phyloP scores from a whole-genome alignment of 495 filamentous ascomycete species.

The Penicillium macrosclerotiorum region DNA sequence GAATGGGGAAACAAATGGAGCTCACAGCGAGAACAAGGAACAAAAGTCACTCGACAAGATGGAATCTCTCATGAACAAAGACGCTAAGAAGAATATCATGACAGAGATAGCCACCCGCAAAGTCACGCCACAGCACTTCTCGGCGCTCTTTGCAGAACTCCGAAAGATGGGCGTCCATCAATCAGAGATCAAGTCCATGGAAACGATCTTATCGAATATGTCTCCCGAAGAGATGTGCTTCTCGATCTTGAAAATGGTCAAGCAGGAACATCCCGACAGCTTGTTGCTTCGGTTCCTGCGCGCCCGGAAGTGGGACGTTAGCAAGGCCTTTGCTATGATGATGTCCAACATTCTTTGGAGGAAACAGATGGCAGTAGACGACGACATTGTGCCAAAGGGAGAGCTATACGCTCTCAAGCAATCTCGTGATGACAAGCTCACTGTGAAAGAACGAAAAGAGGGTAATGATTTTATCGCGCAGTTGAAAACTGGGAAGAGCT shows the following conservation, averaged over 20 bases:
- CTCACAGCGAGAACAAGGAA: slow-evolving; percentile 1
- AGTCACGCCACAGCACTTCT: slow-evolving; percentile 13
- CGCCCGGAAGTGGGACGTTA: slow-evolving; percentile 87
- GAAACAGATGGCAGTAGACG: slow-evolving; percentile 73
- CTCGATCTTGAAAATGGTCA: slow-evolving; percentile 24
- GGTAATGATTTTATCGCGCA: slow-evolving; percentile 77
- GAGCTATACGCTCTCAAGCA: slow-evolving; percentile 61
- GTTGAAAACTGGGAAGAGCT: slow-evolving; percentile 81
- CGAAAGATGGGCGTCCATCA: slow-evolving; percentile 20
- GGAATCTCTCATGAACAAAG: slow-evolving; percentile 14
- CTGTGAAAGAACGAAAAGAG: slow-evolving; percentile 53
- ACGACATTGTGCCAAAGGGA: slow-evolving; percentile 70
- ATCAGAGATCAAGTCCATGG: slow-evolving; percentile 23
- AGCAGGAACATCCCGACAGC: slow-evolving; percentile 66
- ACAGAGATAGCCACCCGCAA: slow-evolving; percentile 17
- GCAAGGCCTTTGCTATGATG: slow-evolving; percentile 85
- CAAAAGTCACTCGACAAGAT: slow-evolving; percentile 21
- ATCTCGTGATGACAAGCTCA: slow-evolving; percentile 44
- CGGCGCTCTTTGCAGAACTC: slow-evolving; percentile 11
- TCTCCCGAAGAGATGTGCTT: slow-evolving; percentile 26
- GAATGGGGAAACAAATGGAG: neutral
- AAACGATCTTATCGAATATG: slow-evolving; percentile 19
- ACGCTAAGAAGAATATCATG: slow-evolving; percentile 10
- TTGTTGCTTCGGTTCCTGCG: slow-evolving; percentile 82
- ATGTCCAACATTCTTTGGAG: slow-evolving; percentile 86